Evolutionary conservation across 1,139 yeast species (phyloP), one percentile per base, ranked within the genome.

Genomic region (Protomyces arabidopsidicola): DNA sequence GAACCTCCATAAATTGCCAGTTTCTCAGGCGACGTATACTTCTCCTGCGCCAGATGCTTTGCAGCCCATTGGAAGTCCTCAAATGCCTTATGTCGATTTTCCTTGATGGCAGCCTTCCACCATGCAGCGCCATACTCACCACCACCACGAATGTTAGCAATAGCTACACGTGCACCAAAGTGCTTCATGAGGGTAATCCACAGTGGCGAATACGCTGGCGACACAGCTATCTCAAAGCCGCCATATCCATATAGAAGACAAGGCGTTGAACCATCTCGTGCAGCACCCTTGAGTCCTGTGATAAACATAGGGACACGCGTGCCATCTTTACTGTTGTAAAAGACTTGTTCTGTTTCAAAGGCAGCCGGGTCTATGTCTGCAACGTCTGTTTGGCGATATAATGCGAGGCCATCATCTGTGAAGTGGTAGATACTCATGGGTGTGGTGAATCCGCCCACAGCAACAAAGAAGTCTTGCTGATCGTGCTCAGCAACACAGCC

Each of bases 41-140:
- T 14, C 16, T 60, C 50, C 16, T 10, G 45, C 16, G 48, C 39
- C n/a, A 60, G 42, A 35, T 24, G 36, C 50, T 53, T 54, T 18
- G 58, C 45, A 9, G 63, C 63, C 27, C 36, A 55, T 12, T 55
- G 60, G 18, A 60, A 60, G 22, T 55, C 64, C n/a, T 60, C 55
- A 22, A 36, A 60, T 2, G 60, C 60, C 14, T 31, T 60, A 38
- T 60, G 60, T n/a, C 60, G 55, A 14, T 50, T 38, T 20, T 42
- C 45, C 20, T 51, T 27, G 55, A 50, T 55, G 34, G 60, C 64
- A 5, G 60, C 64, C 48, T 55, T 38, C 55, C 57, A 55, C 64
- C 64, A 60, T 9, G 55, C 42, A 16, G 51, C 55, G 27, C 64
- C 64, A 53, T 55, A 60, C 64, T 60, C 64, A 6, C 60, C 64